phyloP scores from a whole-genome alignment of 257 asterid species.

The Euphrasia confusa region DNA sequence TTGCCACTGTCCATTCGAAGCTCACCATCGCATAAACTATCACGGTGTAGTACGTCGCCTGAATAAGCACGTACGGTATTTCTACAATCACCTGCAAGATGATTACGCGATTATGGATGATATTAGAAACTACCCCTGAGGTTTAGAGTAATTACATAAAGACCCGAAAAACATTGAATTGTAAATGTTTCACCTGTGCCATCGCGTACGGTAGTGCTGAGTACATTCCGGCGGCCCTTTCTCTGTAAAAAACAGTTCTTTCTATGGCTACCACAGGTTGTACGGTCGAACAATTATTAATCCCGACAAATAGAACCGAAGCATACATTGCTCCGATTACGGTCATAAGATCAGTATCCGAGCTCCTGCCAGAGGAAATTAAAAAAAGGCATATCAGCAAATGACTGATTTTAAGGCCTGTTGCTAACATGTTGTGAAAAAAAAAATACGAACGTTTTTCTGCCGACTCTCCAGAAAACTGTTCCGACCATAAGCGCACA shows the following conservation, averaged over 20 bases:
- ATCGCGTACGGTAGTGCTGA: constrained; percentile 80
- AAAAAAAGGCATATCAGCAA: constrained; percentile 18
- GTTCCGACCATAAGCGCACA: constrained; percentile 79
- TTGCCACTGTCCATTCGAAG: constrained; percentile 69
- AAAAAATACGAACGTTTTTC: constrained; percentile 35
- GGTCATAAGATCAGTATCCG: constrained; percentile 51
- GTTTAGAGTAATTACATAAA: too few relatives aligned
- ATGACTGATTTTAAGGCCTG: background rate
- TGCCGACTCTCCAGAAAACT: constrained; percentile 67
- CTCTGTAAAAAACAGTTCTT: constrained; percentile 68
- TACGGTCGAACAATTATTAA: constrained; percentile 67
- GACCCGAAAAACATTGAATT: too few relatives aligned
- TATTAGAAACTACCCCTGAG: background rate
- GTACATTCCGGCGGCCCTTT: constrained; percentile 82
- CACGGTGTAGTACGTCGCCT: constrained; percentile 51
- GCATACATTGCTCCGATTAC: constrained; percentile 77
- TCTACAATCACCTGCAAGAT: constrained; percentile 48
- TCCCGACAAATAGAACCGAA: constrained; percentile 63
- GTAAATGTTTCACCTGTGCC: constrained; percentile 46
- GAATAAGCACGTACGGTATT: constrained; percentile 61
- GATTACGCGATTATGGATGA: background rate
- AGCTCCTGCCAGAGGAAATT: constrained; percentile 30
- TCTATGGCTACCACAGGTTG: constrained; percentile 73
- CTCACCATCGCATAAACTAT: constrained; percentile 78
- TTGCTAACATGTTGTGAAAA: background rate